A percentile compares a stretch with the other conserved stretches of the same genome.
These are phyloP conservation scores for Guillardia theta DNA, from an alignment of 78 protist species.

Conservation along the genomic window DNA sequence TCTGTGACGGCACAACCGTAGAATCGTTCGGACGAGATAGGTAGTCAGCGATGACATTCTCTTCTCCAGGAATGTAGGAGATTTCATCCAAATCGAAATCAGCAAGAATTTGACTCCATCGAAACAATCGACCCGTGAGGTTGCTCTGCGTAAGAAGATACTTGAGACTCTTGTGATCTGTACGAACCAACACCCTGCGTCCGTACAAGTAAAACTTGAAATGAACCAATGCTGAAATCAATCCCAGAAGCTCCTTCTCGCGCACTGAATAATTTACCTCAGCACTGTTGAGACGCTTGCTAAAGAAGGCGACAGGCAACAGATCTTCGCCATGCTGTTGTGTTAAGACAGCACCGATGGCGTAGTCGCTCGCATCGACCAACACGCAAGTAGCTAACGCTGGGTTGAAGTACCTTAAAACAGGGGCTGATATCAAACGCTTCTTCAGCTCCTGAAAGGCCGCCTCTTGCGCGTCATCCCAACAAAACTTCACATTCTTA, in stretches of 20 bases:
- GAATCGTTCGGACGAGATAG: no score
- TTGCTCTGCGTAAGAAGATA: not conserved
- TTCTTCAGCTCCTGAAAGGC: constrained; percentile 20
- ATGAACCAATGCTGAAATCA: not conserved
- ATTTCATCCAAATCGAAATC: not conserved
- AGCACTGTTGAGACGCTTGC: not conserved
- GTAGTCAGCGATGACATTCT: not conserved
- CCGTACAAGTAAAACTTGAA: not conserved
- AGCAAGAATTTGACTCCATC: not conserved
- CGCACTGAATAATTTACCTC: constrained; percentile 25
- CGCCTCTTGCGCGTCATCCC: not conserved
- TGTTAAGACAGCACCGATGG: constrained; percentile 44
- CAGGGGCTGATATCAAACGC: not conserved
- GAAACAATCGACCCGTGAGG: not conserved
- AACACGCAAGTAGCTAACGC: not conserved
- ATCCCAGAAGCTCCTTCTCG: constrained; percentile 46
- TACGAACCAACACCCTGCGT: not conserved
- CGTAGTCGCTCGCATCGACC: constrained; percentile 46
- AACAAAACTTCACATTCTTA: no score
- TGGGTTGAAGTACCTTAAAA: not conserved
- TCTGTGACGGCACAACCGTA: no score
- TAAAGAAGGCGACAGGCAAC: constrained; percentile 41
- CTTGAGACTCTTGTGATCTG: constrained; percentile 52
- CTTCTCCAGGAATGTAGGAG: not conserved
- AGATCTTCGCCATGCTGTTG: constrained; percentile 38